Evolutionary conservation across 495 filamentous ascomycete genomes (phyloP).

Genomic region (Penicillium parvum): DNA sequence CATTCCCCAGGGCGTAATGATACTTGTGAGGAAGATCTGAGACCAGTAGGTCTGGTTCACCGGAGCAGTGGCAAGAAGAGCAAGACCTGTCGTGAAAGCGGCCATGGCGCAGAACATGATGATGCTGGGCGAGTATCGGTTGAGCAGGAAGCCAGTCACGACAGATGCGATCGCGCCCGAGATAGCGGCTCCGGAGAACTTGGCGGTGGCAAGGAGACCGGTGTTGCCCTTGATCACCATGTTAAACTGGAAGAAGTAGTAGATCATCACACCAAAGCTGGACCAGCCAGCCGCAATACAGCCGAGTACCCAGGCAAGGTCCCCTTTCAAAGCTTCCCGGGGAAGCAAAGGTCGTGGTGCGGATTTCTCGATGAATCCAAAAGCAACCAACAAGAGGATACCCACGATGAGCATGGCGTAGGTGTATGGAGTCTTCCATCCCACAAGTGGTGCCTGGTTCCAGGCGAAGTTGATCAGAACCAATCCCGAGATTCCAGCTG

Average conservation of each 20-base stretch:
- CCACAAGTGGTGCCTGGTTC: constrained; percentile 57
- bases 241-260: constrained; percentile 43
- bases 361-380: constrained; percentile 47
- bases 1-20: constrained; percentile 54
- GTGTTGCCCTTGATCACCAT: constrained; percentile 25
- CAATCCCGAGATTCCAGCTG: constrained; percentile 49
- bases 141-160: constrained; percentile 41
- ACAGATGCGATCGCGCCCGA: constrained; percentile 42
- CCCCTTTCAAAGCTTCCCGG: constrained; percentile 42
- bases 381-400: constrained; percentile 43
- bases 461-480: constrained; percentile 57
- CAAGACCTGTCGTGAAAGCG: constrained; percentile 36
- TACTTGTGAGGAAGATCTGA: constrained; percentile 39
- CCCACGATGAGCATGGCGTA: constrained; percentile 54
- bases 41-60: constrained; percentile 43
- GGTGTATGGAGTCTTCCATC: constrained; percentile 52
- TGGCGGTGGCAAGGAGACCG: constrained; percentile 37
- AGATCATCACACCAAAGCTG: constrained; percentile 49
- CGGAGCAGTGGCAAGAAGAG: constrained; percentile 32
- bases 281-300: constrained; percentile 55
- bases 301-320: constrained; percentile 51
- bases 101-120: constrained; percentile 50
- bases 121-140: constrained; percentile 28
- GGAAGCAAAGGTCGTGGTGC: constrained; percentile 52
- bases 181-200: constrained; percentile 33